Base-by-base conservation (phyloP, 257 asterid species). In the Ehretia macrophylla region DNA sequence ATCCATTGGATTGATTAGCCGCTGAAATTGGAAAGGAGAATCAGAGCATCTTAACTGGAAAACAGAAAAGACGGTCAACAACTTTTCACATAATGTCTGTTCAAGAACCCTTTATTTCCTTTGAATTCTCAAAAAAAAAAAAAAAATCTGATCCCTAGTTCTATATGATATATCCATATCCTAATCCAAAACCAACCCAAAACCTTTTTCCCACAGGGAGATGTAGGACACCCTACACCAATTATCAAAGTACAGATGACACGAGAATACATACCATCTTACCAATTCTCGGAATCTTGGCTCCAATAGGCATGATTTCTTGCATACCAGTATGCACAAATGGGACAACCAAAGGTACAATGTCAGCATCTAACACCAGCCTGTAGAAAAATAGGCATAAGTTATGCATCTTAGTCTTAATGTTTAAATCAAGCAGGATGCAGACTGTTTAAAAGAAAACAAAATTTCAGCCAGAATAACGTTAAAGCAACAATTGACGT, bases 271-370 rank as follows among this genome's bases (percentile, higher is more conserved):
- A 10, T 78, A 90, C 97, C 72, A 77, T 83, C 77, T 90, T 87
- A 44, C 97, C 97, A 55, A 85, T 77, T 75, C 85, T 77, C 10
- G 97, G 97, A 67, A 90, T 68, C 70, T 79, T 87, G 72, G 97
- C 87, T 70, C 97, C 97, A 44, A 87, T 72, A 14, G 97, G 97
- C 95, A 90, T 87, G 75, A 90, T 66, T 8, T 87, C 90, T 69
- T 90, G 95, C 97, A 90, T 90, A 52, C 96, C 96, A 38, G 88
- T 68, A 61, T 90, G 97, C 75, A 90, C 97, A 68, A 90, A 90
- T 5, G 97, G 97, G 51, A 90, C 80, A 55, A 90, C 96, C 50
- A 90, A 62, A 13, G 97, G 97, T 45, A 77, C 45, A 56, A 53
- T 66, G 58, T 90, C 97, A 42, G 96, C 94, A 76, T 90, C 97